Evolutionary conservation across 805 yeast species (phyloP).

Genomic region (Hanseniaspora osmophila): DNA sequence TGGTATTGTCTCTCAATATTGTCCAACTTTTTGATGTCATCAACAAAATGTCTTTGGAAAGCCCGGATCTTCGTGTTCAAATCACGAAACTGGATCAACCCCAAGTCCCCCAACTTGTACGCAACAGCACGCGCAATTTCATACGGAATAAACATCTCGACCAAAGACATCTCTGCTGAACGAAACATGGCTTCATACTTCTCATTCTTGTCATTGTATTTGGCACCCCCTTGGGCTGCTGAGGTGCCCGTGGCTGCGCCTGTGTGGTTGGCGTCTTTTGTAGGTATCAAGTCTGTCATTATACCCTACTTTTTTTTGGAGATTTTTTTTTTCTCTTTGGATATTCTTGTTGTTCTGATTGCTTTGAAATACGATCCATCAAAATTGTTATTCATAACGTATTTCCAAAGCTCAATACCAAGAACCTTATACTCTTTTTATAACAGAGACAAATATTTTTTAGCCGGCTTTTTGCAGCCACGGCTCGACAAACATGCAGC

Average conservation of each 20-base stretch:
- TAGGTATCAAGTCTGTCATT: background rate
- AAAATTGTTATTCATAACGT: no score
- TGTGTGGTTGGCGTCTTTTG: background rate
- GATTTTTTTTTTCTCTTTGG: no score
- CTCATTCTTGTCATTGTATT: background rate
- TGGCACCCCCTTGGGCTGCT: no score
- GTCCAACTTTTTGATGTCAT: conserved; percentile 72
- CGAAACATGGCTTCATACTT: conserved; percentile 31
- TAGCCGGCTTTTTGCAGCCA: no score
- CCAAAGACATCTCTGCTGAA: conserved; percentile 94
- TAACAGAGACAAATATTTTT: no score
- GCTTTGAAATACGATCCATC: no score
- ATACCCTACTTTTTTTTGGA: background rate
- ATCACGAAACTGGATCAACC: conserved; percentile 79
- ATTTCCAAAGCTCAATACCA: no score
- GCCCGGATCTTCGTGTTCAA: conserved; percentile 65
- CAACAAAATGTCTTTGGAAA: conserved; percentile 83
- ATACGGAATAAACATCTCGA: conserved; percentile 80
- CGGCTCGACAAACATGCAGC: no score
- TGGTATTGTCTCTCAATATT: conserved; percentile 78
- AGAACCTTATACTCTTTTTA: no score
- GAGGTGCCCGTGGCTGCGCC: no score
- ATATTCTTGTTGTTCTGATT: no score
- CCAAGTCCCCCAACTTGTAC: conserved; percentile 75
- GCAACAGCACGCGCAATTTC: conserved; percentile 81